Evolutionary conservation across 83 land plant species (phyloP), one percentile per base, ranked within the genome.

Genomic region (Picea abies): DNA sequence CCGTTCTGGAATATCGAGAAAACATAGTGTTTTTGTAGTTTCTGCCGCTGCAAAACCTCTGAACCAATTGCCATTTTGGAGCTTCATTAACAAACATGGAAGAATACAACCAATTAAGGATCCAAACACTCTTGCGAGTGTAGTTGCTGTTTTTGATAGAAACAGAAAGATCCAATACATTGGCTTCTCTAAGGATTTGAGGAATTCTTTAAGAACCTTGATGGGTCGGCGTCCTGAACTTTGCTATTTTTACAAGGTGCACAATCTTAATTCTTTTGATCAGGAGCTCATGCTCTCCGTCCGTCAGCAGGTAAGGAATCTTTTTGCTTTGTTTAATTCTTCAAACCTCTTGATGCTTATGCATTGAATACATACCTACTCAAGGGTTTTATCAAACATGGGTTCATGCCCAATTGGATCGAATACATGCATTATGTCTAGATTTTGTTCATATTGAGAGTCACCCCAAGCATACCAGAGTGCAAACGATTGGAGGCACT

Each of bases 191-290:
- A 89, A 82, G 64, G 90, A 89, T 77, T 81, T 87, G 5, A 84
- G 89, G 60, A 89, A 89, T 49, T 86, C 90, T 47, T 63, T 89
- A 47, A 84, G 90, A 66, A 68, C 83, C 68, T 63, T 89, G 82
- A 87, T 89, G 67, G 90, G 90, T 35, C 65, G 90, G 68, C 82
- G 89, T 12, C 90, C 90, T 60, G 90, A 89, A 72, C 69, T 87
- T 69, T 89, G 90, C 86, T 79, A 89, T 65, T 87, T 37, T 29
- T 89, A 81, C 86, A 87, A 87, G 79, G 75, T 86, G 8, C 80
- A 65, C 64, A 86, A 89, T 47, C 79, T 89, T 77, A 58, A 63
- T 6, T 58, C 80, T 3, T 69, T 89, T 26, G 89, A 89, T 84
- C 90, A 86, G 89, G 37, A 76, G 76, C 49, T 80, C 70, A 86